phyloP scores from a whole-genome alignment of 768 basidiomycete genomes.

The Suillus brevipes region DNA sequence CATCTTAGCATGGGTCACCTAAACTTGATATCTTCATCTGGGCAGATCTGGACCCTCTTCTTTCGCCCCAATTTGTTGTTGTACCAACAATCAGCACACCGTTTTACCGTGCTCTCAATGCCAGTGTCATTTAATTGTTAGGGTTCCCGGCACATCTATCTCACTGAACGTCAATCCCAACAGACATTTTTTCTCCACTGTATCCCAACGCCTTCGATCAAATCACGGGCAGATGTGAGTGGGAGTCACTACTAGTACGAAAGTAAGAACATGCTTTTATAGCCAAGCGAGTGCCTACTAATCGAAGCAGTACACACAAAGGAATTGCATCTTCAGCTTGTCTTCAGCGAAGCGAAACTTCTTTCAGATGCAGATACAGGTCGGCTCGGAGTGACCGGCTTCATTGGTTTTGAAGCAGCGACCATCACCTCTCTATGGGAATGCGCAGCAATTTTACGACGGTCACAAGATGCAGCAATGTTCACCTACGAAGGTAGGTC shows the following conservation, averaged over 20 bases:
- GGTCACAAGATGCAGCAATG: conserved; percentile 17
- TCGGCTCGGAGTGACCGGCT: not conserved
- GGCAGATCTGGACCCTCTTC: not conserved
- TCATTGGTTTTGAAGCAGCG: conserved; percentile 21
- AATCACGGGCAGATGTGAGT: not conserved
- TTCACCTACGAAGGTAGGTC: not conserved
- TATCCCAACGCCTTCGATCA: not conserved
- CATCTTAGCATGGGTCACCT: not conserved
- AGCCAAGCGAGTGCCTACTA: not conserved
- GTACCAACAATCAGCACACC: not conserved
- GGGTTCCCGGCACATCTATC: not conserved
- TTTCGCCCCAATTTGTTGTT: not conserved
- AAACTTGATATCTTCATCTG: not conserved
- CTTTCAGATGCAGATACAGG: not conserved
- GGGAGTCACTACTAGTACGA: not conserved
- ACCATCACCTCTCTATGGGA: conserved; percentile 23
- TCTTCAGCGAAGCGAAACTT: not conserved
- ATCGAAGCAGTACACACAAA: not conserved
- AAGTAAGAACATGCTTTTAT: not conserved
- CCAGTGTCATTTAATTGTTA: not conserved
- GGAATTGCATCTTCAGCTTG: not conserved
- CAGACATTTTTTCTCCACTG: not conserved
- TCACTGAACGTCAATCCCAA: not conserved
- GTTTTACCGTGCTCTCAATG: not conserved
- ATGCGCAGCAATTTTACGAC: conserved; percentile 21